These are phyloP conservation scores for Irpex lacteus DNA, from an alignment of 1,284 basidiomycete genomes.

Conservation along the genomic window DNA sequence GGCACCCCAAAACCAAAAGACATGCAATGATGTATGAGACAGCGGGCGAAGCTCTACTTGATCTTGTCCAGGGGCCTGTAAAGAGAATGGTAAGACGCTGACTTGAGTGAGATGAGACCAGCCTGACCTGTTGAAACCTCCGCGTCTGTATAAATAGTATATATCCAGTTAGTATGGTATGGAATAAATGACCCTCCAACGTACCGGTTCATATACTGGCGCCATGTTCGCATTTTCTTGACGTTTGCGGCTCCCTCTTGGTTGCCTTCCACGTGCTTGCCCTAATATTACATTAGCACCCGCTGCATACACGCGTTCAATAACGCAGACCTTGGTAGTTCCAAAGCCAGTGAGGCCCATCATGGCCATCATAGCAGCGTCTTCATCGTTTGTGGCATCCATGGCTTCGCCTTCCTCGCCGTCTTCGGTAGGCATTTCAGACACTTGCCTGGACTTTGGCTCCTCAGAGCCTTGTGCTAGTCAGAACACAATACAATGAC, in stretches of 20 bases:
- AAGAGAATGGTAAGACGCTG: slow-evolving; percentile 16
- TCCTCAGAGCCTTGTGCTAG: slow-evolving; percentile 4
- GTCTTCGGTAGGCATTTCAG: slow-evolving; percentile 39
- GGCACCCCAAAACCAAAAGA: not conserved
- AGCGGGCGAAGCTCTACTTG: slow-evolving; percentile 39
- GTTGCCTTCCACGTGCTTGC: slow-evolving; percentile 78
- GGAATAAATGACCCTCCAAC: slow-evolving; percentile 18
- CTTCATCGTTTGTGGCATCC: slow-evolving; percentile 68
- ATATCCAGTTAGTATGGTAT: slow-evolving; percentile 6
- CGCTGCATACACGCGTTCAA: not conserved
- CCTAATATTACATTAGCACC: slow-evolving; percentile 39
- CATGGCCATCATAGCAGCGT: slow-evolving; percentile 82
- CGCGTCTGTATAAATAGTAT: slow-evolving; percentile 50
- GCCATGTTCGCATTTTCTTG: slow-evolving; percentile 92
- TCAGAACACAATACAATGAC: not conserved
- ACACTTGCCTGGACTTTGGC: slow-evolving; percentile 18
- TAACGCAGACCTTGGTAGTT: slow-evolving; percentile 71
- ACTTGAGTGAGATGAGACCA: slow-evolving; percentile 5
- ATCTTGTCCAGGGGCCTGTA: slow-evolving; percentile 68
- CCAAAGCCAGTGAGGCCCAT: slow-evolving; percentile 93
- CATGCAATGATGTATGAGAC: not conserved
- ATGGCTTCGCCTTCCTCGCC: slow-evolving; percentile 61
- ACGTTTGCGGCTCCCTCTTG: slow-evolving; percentile 74
- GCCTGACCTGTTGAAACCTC: slow-evolving; percentile 86
- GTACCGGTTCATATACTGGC: slow-evolving; percentile 93